Evolutionary conservation across 257 asterid genomes (phyloP), one percentile per base, ranked within the genome.

Genomic region (Coffea eugenioides): DNA sequence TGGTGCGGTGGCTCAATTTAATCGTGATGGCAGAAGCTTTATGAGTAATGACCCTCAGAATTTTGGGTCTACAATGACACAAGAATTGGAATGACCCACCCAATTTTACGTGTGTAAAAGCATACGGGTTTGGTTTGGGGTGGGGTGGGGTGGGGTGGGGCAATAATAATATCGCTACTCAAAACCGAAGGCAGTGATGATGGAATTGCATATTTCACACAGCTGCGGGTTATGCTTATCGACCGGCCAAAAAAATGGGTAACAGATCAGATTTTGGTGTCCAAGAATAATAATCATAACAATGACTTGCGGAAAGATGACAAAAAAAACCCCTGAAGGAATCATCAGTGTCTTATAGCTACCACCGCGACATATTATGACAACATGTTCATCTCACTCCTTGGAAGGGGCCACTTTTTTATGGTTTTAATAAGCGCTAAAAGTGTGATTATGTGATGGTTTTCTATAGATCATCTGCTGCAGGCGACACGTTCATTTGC

Each of bases 241-340:
- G 41, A 10, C 69, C 64, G 57, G 52, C 6, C 54, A 61, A 48
- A 75, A 31, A 31, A 6, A 14, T 70, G 72, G 61, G 73, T 6
- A 71, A 23, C 51, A 71, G 81, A 78, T 64, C 71, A 78, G 67
- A 20, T 57, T 67, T 70, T 64, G 62, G 81, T 34, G 79, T 52
- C 51, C 69, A 45, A 62, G 72, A 23, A n/a, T 14, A 34, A 36
- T 51, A 27, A 76, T 25, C 52, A 20, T 36, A 68, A 66, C 45
- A 54, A 56, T 73, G 70, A 75, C 51, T 25, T 8, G 31, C 48
- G 66, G 52, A 48, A 74, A 74, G 48, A 71, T 80, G 82, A 73
- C 79, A 70, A 68, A 66, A 83, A 34, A 31, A 31, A 31, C 34
- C 34, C 34, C 51, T 41, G 72, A 72, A 77, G 71, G 78, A 52